These are phyloP conservation scores for Isatis tinctoria DNA, from an alignment of 345 rosid species.

Conservation along the genomic window DNA sequence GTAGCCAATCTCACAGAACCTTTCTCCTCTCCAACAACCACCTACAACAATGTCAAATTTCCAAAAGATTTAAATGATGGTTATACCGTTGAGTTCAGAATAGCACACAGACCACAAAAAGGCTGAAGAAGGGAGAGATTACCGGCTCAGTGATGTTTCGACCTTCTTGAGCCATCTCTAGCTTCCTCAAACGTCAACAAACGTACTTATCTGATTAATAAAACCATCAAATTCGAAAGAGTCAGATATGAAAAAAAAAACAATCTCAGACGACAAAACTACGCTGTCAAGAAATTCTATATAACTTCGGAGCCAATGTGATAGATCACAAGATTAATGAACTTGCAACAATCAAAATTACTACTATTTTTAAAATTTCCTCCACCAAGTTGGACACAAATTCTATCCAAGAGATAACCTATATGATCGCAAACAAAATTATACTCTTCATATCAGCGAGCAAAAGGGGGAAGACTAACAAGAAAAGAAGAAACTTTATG, in stretches of 20 bases:
- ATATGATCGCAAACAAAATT: background rate
- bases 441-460: background rate
- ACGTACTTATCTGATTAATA: background rate
- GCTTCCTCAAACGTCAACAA: constrained; percentile 12
- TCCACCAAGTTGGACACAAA: background rate
- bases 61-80: background rate
- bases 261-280: background rate
- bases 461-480: background rate
- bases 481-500: background rate
- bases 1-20: constrained; percentile 54
- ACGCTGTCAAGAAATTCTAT: background rate
- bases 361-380: no score
- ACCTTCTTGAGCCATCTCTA: constrained; percentile 36
- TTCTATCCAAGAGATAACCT: background rate
- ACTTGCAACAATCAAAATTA: background rate
- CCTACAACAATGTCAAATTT: constrained; percentile 37
- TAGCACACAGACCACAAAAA: background rate
- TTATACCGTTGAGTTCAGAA: background rate
- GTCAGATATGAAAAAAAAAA: background rate
- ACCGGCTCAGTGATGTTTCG: constrained; percentile 35
- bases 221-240: background rate
- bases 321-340: background rate
- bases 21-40: constrained; percentile 67
- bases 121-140: background rate
- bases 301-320: background rate